Conservation (phyloP, 2,329 filamentous ascomycete species). For the Aureobasidium lini region DNA sequence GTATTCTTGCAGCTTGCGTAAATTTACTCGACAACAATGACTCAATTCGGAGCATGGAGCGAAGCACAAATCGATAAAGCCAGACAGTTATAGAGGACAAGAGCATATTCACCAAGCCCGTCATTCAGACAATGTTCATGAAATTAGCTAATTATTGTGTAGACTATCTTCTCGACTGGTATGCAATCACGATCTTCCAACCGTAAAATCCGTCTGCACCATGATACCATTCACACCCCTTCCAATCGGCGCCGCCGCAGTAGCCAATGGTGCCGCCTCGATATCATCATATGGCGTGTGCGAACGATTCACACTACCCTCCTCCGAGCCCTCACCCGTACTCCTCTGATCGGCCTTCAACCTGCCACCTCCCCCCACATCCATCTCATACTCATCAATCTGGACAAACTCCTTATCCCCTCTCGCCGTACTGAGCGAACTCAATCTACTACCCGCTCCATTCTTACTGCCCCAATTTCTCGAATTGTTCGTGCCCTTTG, state of each 20-base stretch:
- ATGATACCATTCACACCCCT: neutral
- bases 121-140: no score
- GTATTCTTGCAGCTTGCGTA: no score
- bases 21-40: no score
- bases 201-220: neutral
- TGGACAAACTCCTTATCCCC: neutral
- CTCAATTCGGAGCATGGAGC: no score
- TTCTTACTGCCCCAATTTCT: neutral
- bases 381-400: slow-evolving; percentile 9
- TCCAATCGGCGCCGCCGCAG: neutral
- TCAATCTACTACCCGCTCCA: no score
- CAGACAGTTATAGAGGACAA: no score
- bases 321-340: neutral
- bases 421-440: no score
- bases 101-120: neutral
- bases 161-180: neutral
- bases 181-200: neutral
- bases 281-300: slow-evolving; percentile 3
- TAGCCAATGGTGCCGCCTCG: neutral
- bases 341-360: neutral
- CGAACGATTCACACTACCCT: neutral
- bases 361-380: neutral
- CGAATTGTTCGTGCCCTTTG: neutral
- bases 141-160: no score
- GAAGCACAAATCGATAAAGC: no score